These are phyloP conservation scores for Euphorbia corollata DNA, from an alignment of 441 rosid species.

Conservation along the genomic window DNA sequence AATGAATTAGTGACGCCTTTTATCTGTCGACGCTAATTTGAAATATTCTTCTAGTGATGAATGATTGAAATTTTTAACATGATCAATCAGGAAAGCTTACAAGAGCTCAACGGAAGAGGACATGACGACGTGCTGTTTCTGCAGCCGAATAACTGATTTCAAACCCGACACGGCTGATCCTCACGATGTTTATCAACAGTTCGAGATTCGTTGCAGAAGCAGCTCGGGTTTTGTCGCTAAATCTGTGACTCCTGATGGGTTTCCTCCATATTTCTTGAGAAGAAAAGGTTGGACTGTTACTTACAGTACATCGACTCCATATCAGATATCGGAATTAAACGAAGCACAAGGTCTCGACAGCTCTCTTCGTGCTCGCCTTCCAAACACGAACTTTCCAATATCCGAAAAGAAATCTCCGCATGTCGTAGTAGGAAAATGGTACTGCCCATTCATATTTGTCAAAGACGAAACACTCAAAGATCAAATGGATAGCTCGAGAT, in stretches of 20 bases:
- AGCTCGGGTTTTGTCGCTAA: conserved; percentile 29
- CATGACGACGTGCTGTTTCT: conserved; percentile 39
- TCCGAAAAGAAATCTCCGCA: conserved; percentile 13
- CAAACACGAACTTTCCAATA: conserved; percentile 25
- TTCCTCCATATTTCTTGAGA: conserved; percentile 47
- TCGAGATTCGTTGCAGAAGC: conserved; percentile 24
- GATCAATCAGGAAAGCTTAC: conserved; percentile 24
- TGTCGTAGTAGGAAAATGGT: conserved; percentile 50
- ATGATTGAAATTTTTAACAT: neutral
- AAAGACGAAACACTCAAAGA: conserved; percentile 31
- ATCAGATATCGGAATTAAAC: conserved; percentile 22
- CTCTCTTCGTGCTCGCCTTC: conserved; percentile 32
- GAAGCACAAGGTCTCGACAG: conserved; percentile 48
- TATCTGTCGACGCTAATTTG: too few species aligned
- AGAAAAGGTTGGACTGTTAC: conserved; percentile 39
- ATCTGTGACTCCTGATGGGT: conserved; percentile 37
- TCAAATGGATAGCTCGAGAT: conserved; percentile 32
- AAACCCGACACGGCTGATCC: conserved; percentile 35
- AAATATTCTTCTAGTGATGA: too few species aligned
- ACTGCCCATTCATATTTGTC: conserved; percentile 56
- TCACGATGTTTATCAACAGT: conserved; percentile 37
- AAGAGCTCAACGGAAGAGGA: conserved; percentile 44
- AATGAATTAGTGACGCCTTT: too few species aligned
- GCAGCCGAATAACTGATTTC: conserved; percentile 24
- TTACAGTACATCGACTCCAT: conserved; percentile 22